Evolutionary conservation across 306 rosid genomes (phyloP).

Genomic region (Canavalia ensiformis): DNA sequence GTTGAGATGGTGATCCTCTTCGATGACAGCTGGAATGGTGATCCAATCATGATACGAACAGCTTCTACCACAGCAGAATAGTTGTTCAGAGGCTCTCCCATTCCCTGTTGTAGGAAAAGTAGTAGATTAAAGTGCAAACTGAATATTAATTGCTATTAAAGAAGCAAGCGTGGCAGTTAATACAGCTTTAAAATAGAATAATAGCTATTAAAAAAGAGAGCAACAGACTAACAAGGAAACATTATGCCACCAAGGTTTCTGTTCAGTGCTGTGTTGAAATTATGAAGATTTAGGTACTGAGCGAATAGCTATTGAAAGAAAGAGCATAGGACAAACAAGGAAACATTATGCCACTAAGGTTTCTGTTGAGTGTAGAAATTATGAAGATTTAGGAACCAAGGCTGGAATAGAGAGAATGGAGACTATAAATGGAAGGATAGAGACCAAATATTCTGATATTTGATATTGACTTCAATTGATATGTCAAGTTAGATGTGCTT

Average conservation of each 20-base stretch:
- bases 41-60: constrained; percentile 77
- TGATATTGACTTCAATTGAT: too few species aligned
- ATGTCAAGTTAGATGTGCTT: too few species aligned
- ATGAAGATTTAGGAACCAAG: not conserved
- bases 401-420: too few species aligned
- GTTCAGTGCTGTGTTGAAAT: not conserved
- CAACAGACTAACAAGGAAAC: constrained; percentile 31
- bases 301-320: not conserved
- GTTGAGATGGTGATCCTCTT: constrained; percentile 90
- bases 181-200: constrained; percentile 22
- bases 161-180: constrained; percentile 2
- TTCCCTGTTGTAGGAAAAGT: constrained; percentile 70
- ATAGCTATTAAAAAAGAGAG: not conserved
- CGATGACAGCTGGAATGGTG: constrained; percentile 82
- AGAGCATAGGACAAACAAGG: constrained; percentile 9
- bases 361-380: not conserved
- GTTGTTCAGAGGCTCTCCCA: constrained; percentile 97
- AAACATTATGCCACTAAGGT: constrained; percentile 24
- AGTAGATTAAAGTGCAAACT: not conserved
- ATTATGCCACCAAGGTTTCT: constrained; percentile 18
- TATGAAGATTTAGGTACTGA: too few species aligned
- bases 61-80: constrained; percentile 86
- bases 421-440: too few species aligned
- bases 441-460: too few species aligned
- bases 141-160: constrained; percentile 2